A percentile compares a stretch with the other conserved stretches of the same genome.
phyloP scores from a whole-genome alignment of 495 filamentous ascomycete species.

The Parathielavia hyrcaniae region DNA sequence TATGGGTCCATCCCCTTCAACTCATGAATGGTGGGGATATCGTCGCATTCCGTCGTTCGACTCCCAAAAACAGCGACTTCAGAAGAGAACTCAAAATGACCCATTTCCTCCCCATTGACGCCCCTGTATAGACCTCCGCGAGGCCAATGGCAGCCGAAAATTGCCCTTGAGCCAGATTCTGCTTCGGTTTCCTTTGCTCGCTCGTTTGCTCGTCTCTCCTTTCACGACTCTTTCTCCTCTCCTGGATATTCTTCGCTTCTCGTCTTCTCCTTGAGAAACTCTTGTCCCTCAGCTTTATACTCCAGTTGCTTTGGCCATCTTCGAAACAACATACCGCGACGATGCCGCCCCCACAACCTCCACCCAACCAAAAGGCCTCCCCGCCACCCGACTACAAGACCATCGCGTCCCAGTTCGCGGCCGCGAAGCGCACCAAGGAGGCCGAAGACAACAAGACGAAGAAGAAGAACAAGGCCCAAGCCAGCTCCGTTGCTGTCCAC shows the following conservation, averaged over 20 bases:
- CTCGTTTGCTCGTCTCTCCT: neutral
- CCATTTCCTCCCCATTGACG: constrained; percentile 13
- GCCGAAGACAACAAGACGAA: constrained; percentile 12
- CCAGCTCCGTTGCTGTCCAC: neutral
- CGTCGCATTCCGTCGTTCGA: neutral
- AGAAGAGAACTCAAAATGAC: constrained; percentile 22
- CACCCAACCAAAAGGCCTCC: constrained; percentile 23
- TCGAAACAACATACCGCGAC: neutral
- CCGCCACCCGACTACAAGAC: constrained; percentile 36
- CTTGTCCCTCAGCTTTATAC: neutral
- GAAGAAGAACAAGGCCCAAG: too few species aligned
- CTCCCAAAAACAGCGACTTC: constrained; percentile 6
- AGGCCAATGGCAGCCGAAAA: constrained; percentile 17
- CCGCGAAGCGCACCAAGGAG: constrained; percentile 44
- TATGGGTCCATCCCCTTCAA: neutral
- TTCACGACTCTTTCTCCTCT: constrained; percentile 5
- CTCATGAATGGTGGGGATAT: constrained; percentile 15
- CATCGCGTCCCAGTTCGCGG: constrained; percentile 42
- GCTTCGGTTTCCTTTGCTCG: neutral
- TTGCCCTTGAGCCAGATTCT: constrained; percentile 13
- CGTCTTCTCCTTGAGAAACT: neutral
- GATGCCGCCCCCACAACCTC: constrained; percentile 25
- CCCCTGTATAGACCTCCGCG: neutral
- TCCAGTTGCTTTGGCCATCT: too few species aligned
- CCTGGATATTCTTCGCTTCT: neutral